phyloP scores from a whole-genome alignment of 2,329 filamentous ascomycete genomes.

The Gyromitra esculenta region DNA sequence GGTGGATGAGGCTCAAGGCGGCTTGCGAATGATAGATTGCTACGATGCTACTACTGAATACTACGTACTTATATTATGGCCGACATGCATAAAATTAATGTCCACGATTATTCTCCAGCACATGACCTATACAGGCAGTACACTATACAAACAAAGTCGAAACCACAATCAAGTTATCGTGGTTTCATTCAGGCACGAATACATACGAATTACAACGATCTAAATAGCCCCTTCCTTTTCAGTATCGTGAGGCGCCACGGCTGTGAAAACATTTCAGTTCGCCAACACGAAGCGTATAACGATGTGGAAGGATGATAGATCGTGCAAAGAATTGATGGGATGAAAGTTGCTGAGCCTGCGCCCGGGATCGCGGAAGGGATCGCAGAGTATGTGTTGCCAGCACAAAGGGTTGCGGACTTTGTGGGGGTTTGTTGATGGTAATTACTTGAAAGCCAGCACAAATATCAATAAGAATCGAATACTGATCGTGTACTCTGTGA shows the following conservation, averaged over 20 bases:
- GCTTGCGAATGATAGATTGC: slow-evolving; percentile 10
- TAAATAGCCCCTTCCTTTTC: background rate
- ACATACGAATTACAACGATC: background rate
- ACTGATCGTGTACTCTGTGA: slow-evolving; percentile 95
- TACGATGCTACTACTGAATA: background rate
- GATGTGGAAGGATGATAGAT: slow-evolving; percentile 71
- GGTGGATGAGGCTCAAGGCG: background rate
- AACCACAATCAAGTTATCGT: background rate
- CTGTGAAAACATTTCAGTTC: background rate
- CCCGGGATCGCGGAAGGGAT: slow-evolving; percentile 77
- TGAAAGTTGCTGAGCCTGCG: slow-evolving; percentile 92
- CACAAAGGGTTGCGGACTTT: slow-evolving; percentile 26
- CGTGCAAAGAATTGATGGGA: slow-evolving; percentile 94
- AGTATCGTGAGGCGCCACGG: background rate
- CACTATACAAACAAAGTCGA: background rate
- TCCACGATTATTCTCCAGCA: background rate
- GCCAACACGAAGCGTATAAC: slow-evolving; percentile 55
- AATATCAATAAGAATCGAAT: slow-evolving; percentile 67
- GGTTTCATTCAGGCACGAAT: background rate
- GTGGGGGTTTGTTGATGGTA: slow-evolving; percentile 31
- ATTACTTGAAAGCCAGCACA: slow-evolving; percentile 29
- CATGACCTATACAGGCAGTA: background rate
- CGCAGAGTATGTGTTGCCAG: slow-evolving; percentile 65
- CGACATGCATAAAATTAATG: background rate
- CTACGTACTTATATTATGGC: background rate